These are phyloP conservation scores for Cystofilobasidium capitatum DNA, from an alignment of 768 basidiomycete genomes.

Conservation along the genomic window DNA sequence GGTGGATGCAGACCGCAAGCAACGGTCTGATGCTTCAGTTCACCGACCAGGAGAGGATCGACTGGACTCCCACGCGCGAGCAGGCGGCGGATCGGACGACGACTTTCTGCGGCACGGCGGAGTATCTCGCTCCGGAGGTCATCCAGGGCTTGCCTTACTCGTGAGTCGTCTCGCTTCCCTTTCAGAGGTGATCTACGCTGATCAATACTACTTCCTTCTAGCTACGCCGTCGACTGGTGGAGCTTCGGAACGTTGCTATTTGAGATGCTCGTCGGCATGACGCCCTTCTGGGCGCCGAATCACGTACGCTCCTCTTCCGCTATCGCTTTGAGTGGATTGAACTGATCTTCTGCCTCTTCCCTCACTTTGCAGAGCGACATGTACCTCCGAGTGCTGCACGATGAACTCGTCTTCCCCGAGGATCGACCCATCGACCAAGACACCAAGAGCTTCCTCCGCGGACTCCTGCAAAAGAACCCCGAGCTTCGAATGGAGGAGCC, in stretches of 20 bases:
- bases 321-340: neutral
- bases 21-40: too few species aligned
- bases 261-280: constrained; percentile 81
- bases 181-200: neutral
- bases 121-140: constrained; percentile 93
- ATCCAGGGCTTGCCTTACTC: constrained; percentile 81
- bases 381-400: constrained; percentile 85
- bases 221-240: constrained; percentile 96
- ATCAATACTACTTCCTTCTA: neutral
- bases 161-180: constrained; percentile 4
- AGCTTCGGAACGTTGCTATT: constrained; percentile 94
- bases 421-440: constrained; percentile 87
- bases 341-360: neutral
- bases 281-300: constrained; percentile 23
- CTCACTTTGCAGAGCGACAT: constrained; percentile 51
- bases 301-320: constrained; percentile 3
- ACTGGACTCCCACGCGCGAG: constrained; percentile 42
- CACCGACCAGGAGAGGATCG: constrained; percentile 21
- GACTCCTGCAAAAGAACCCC: constrained; percentile 86
- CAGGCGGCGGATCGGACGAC: constrained; percentile 56
- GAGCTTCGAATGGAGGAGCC: constrained; percentile 83
- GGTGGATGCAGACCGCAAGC: constrained; percentile 2
- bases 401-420: constrained; percentile 79
- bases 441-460: constrained; percentile 88
- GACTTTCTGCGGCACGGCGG: constrained; percentile 83